Conservation (phyloP, 495 filamentous ascomycete species). For the Hypoxylon subgilvum region DNA sequence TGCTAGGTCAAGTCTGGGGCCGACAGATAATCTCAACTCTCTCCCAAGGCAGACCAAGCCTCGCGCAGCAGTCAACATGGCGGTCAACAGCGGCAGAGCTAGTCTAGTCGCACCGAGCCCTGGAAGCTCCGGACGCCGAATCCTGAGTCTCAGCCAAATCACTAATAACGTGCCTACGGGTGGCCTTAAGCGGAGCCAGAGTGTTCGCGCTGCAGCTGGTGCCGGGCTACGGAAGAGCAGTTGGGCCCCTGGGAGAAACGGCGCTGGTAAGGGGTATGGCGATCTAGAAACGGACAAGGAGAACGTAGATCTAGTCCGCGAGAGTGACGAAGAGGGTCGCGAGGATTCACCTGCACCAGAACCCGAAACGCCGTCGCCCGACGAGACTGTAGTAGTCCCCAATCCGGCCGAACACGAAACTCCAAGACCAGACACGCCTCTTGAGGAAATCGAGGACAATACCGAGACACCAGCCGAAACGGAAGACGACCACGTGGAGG, state of each 20-base stretch:
- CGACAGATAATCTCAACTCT: constrained; percentile 26
- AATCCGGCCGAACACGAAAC: constrained; percentile 23
- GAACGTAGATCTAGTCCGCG: constrained; percentile 51
- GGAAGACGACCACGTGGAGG: constrained; percentile 27
- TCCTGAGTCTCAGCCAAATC: constrained; percentile 87
- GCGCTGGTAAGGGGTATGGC: constrained; percentile 50
- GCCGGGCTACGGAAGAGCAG: constrained; percentile 72
- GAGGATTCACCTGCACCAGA: constrained; percentile 36
- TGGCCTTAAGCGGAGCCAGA: constrained; percentile 64
- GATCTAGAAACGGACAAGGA: constrained; percentile 56
- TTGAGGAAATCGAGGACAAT: constrained; percentile 25
- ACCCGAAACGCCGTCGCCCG: constrained; percentile 26
- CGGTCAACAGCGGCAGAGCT: constrained; percentile 50
- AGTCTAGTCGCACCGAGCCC: constrained; percentile 52
- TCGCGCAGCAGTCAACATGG: constrained; percentile 51
- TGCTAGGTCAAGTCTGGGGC: constrained; percentile 46
- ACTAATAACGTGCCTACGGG: constrained; percentile 72
- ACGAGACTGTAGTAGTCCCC: constrained; percentile 37
- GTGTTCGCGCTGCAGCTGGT: constrained; percentile 70
- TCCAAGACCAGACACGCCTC: constrained; percentile 26
- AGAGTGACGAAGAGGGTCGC: constrained; percentile 51
- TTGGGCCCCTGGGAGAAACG: constrained; percentile 65
- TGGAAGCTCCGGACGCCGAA: constrained; percentile 70
- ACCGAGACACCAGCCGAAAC: constrained; percentile 11
- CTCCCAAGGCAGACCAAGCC: constrained; percentile 47